These are phyloP conservation scores for Phytophthora pinifolia DNA, from an alignment of 352 stramenopile species.

Conservation along the genomic window DNA sequence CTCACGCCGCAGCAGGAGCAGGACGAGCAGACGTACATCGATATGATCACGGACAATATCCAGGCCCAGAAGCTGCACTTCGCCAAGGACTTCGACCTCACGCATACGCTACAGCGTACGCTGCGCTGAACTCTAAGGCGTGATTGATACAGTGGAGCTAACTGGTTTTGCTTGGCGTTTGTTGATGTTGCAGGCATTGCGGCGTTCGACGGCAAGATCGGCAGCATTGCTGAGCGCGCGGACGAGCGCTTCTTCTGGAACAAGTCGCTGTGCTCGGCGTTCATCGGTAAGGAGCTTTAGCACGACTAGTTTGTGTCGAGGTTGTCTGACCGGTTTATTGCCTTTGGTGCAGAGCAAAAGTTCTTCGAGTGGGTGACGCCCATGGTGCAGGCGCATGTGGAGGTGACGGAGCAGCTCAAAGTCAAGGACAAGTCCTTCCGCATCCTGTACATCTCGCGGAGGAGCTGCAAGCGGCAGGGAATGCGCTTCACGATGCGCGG, in stretches of 20 bases:
- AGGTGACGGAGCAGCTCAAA: constrained; percentile 48
- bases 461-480: constrained; percentile 81
- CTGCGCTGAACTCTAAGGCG: neutral
- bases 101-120: constrained; percentile 76
- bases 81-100: constrained; percentile 73
- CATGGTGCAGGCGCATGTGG: constrained; percentile 75
- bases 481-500: constrained; percentile 93
- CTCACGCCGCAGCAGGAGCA: constrained; percentile 54
- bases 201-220: constrained; percentile 46
- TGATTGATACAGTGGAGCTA: constrained; percentile 3
- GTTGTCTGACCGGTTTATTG: neutral
- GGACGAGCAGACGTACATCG: constrained; percentile 60
- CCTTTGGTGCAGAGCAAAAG: constrained; percentile 51
- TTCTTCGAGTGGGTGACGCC: constrained; percentile 78
- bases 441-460: constrained; percentile 73
- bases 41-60: constrained; percentile 63
- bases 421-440: constrained; percentile 57
- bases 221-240: constrained; percentile 66
- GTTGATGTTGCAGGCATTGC: constrained; percentile 42
- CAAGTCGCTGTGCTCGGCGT: constrained; percentile 58
- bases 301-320: constrained; percentile 2
- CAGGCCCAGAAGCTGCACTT: constrained; percentile 73
- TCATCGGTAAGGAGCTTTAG: constrained; percentile 42
- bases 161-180: constrained; percentile 1
- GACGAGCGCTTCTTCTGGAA: constrained; percentile 95